These are phyloP conservation scores for Metahyphopichia silvanorum DNA, from an alignment of 805 yeast species.

Conservation along the genomic window DNA sequence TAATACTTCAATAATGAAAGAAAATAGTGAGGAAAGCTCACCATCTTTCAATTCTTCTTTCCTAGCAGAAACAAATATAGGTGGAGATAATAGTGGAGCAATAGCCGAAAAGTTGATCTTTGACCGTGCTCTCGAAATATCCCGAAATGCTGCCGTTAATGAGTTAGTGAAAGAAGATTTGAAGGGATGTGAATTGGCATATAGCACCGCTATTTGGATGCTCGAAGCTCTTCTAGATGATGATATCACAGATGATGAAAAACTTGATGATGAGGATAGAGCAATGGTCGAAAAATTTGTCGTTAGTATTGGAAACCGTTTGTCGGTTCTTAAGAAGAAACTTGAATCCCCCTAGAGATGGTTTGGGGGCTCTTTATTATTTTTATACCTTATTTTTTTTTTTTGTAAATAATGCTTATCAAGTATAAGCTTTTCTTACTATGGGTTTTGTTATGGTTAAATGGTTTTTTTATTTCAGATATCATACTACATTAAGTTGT, in stretches of 20 bases:
- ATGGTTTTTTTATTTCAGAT: no score
- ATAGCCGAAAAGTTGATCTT: conserved; percentile 84
- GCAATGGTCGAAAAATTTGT: conserved; percentile 78
- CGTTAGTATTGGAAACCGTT: conserved; percentile 75
- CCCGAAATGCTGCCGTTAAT: conserved; percentile 85
- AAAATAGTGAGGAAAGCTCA: conserved; percentile 3
- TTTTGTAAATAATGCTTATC: no score
- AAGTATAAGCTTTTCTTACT: no score
- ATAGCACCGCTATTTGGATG: conserved; percentile 95
- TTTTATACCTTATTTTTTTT: no score
- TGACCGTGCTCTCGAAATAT: conserved; percentile 91
- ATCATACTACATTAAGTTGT: no score
- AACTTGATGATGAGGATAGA: conserved; percentile 68
- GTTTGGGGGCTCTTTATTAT: no score
- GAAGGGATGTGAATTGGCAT: conserved; percentile 78
- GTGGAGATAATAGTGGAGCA: conserved; percentile 20
- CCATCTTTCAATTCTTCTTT: not conserved
- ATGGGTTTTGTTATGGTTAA: no score
- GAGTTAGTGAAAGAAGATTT: conserved; percentile 76
- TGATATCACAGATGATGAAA: conserved; percentile 22
- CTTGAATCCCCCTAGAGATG: conserved; percentile 24
- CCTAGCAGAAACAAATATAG: not conserved
- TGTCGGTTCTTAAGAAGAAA: conserved; percentile 66
- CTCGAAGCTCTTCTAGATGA: conserved; percentile 76
- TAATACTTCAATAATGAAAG: conserved; percentile 27